Conservation (phyloP, 805 yeast genomes). For the Pichia eremophila region DNA sequence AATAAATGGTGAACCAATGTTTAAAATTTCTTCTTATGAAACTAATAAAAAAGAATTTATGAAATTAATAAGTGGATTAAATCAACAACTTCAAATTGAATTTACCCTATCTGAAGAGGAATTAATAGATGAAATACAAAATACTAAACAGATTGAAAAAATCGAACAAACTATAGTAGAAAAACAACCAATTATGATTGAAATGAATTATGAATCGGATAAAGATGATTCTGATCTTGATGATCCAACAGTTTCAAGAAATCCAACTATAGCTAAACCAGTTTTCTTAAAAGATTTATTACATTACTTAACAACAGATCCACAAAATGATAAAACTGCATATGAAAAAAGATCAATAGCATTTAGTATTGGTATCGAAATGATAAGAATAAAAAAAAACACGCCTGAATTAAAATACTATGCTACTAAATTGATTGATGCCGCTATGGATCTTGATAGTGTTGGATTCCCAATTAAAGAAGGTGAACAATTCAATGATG, state of each 20-base stretch:
- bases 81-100: neutral
- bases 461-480: slow-evolving; percentile 9
- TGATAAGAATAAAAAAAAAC: slow-evolving; percentile 59
- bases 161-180: neutral
- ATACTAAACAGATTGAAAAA: neutral
- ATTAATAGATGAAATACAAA: neutral
- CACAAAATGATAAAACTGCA: slow-evolving; percentile 34
- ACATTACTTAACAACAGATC: slow-evolving; percentile 39
- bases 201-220: slow-evolving; percentile 19
- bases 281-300: slow-evolving; percentile 69
- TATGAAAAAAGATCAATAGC: slow-evolving; percentile 43
- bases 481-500: neutral
- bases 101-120: neutral
- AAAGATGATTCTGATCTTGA: slow-evolving; percentile 42
- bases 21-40: slow-evolving; percentile 19
- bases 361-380: slow-evolving; percentile 41
- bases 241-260: slow-evolving; percentile 31
- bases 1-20: slow-evolving; percentile 24
- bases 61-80: neutral
- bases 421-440: slow-evolving; percentile 42
- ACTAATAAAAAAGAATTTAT: slow-evolving; percentile 12
- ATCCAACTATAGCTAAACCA: slow-evolving; percentile 35
- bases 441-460: slow-evolving; percentile 46
- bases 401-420: slow-evolving; percentile 55
- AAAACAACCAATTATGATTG: slow-evolving; percentile 7